These are phyloP conservation scores for Lipomyces sp. DNA, from an alignment of 805 yeast species.

Conservation along the genomic window DNA sequence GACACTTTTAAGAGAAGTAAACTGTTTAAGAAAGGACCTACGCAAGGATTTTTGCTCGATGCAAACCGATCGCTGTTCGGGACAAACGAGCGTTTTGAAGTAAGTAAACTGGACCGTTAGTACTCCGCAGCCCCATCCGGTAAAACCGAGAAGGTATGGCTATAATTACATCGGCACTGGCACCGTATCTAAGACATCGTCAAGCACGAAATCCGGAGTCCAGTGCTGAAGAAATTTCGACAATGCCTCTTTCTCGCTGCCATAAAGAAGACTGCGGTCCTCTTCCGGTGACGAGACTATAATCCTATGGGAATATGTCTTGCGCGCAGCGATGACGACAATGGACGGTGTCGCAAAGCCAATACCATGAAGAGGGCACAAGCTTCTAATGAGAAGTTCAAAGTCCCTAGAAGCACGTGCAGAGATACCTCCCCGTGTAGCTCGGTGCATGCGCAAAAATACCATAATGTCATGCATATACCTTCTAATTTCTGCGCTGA, in stretches of 20 bases:
- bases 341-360: constrained; percentile 58
- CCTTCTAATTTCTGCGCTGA: constrained; percentile 57
- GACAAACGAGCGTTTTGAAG: not conserved
- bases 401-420: constrained; percentile 54
- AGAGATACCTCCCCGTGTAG: constrained; percentile 58
- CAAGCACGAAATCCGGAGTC: constrained; percentile 56
- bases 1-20: not conserved
- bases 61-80: not conserved
- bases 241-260: constrained; percentile 56
- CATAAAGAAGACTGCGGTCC: constrained; percentile 61
- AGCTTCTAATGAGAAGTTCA: constrained; percentile 47
- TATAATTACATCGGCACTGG: constrained; percentile 55
- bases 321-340: constrained; percentile 56
- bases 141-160: not conserved
- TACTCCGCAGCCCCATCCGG: not conserved
- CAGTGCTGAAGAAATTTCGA: constrained; percentile 52
- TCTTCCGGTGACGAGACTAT: constrained; percentile 49
- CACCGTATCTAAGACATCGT: constrained; percentile 56
- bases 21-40: not conserved
- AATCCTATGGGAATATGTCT: constrained; percentile 56
- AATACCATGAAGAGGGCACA: constrained; percentile 52
- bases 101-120: not conserved
- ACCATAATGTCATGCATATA: constrained; percentile 63
- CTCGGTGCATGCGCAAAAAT: constrained; percentile 59
- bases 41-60: not conserved